phyloP scores from a whole-genome alignment of 805 yeast genomes.

The Tetrapisispora fleetii region DNA sequence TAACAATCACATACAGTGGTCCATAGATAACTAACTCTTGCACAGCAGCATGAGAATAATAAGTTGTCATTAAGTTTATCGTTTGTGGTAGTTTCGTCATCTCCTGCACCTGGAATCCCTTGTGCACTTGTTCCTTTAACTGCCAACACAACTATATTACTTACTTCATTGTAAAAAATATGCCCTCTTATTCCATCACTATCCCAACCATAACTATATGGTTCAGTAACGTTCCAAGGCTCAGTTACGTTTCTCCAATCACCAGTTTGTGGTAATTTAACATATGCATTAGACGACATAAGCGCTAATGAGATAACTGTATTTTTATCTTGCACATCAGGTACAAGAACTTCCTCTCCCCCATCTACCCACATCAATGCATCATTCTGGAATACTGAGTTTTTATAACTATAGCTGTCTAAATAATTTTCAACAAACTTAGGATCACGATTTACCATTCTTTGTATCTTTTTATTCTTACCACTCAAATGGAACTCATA shows the following conservation, averaged over 20 bases:
- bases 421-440: slow-evolving; percentile 58
- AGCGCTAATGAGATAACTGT: slow-evolving; percentile 69
- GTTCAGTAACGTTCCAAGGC: slow-evolving; percentile 45
- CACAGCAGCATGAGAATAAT: slow-evolving; percentile 92
- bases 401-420: slow-evolving; percentile 36
- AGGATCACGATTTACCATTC: slow-evolving; percentile 43
- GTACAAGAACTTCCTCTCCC: slow-evolving; percentile 42
- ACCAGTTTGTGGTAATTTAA: slow-evolving; percentile 60
- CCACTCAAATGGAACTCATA: slow-evolving; percentile 12
- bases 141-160: slow-evolving; percentile 58
- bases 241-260: slow-evolving; percentile 77
- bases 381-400: slow-evolving; percentile 22
- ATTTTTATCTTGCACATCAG: slow-evolving; percentile 64
- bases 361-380: slow-evolving; percentile 58
- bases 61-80: slow-evolving; percentile 85
- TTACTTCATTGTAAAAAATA: slow-evolving; percentile 57
- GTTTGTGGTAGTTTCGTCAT: slow-evolving; percentile 64
- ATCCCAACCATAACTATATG: slow-evolving; percentile 77
- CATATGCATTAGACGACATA: slow-evolving; percentile 89
- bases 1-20: slow-evolving; percentile 93
- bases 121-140: slow-evolving; percentile 91
- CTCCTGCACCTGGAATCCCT: slow-evolving; percentile 62
- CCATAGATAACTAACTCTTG: slow-evolving; percentile 85
- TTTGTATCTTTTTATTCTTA: slow-evolving; percentile 15
- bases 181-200: slow-evolving; percentile 84